Evolutionary conservation across 768 basidiomycete genomes (phyloP), one percentile per base, ranked within the genome.

Genomic region (Dictyophora rubrovolvata): DNA sequence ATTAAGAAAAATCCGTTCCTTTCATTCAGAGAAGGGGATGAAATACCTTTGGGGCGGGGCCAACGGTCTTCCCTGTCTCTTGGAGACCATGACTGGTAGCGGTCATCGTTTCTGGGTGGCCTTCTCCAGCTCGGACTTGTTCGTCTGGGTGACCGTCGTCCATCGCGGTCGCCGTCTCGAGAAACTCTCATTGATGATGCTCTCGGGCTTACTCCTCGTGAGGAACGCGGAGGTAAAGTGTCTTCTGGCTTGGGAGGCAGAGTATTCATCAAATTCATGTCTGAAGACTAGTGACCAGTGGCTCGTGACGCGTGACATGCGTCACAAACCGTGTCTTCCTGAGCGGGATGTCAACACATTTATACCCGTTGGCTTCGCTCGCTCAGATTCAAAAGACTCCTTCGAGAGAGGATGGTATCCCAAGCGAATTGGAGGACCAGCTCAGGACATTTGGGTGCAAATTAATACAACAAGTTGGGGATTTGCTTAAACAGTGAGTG

Each of bases 391-490:
- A 85, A 64, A 79, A 77, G 37, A 87, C 89, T 0, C 93, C 93
- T 0, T 97, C 94, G 0, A 69, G 73, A 23, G 79, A 83, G 61
- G 93, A 97, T 74, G 90, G 89, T 0, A 78, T 98, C 9, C 86
- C 93, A 0, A 70, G 68, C 20, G 84, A 87, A 21, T 72, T 96
- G 14, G 95, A 99, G 69, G 84, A 89, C 59, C 93, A 96, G 64
- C 77, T 99, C 36, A 77, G 94, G 50, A 86, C 87, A 0, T 91
- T 86, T 65, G 96, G 94, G 1, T 95, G 93, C 71, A 91, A 93
- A 73, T 77, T 98, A 61, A 93, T 99, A 20, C 91, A 97, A 67
- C 86, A 96, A 73, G 93, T 94, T 3, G 96, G 96, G 35, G 79
- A 93, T 48, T 78, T 98, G 58, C 77, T 97, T 64, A 85, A 87